Evolutionary conservation across 2,329 filamentous ascomycete species (phyloP).

Genomic region (Capronia epimyces): DNA sequence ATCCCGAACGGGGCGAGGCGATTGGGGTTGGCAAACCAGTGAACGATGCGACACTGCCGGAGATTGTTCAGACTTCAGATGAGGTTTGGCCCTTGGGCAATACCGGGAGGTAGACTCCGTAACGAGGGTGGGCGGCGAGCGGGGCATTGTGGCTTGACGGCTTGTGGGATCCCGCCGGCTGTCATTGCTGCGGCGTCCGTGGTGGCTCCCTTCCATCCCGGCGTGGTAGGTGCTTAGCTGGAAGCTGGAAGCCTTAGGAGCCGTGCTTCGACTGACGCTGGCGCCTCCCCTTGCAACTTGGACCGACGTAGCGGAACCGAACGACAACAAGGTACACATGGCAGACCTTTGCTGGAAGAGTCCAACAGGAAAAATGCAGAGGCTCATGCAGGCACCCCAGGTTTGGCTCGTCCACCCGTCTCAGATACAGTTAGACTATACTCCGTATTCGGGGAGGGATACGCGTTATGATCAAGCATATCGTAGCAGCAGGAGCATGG

Average conservation of each 20-base stretch:
- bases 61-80: slow-evolving; percentile 18
- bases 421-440: neutral
- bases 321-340: neutral
- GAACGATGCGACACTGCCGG: slow-evolving; percentile 18
- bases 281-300: slow-evolving; percentile 6
- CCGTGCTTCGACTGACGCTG: neutral
- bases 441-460: neutral
- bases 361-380: neutral
- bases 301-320: slow-evolving; percentile 14
- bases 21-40: slow-evolving; percentile 4
- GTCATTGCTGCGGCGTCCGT: slow-evolving; percentile 16
- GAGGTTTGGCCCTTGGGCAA: slow-evolving; percentile 4
- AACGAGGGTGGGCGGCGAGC: slow-evolving; percentile 12
- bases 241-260: too few species aligned
- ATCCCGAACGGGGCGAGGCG: slow-evolving; percentile 1
- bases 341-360: neutral
- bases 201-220: slow-evolving; percentile 13
- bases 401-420: too few species aligned
- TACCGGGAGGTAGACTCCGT: neutral
- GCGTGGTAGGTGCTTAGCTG: neutral
- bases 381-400: neutral
- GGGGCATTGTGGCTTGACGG: slow-evolving; percentile 14
- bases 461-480: too few species aligned
- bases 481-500: too few species aligned
- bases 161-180: slow-evolving; percentile 24